phyloP scores from a whole-genome alignment of 73 alveolate genomes.

The Paramecium tetraurelia region DNA sequence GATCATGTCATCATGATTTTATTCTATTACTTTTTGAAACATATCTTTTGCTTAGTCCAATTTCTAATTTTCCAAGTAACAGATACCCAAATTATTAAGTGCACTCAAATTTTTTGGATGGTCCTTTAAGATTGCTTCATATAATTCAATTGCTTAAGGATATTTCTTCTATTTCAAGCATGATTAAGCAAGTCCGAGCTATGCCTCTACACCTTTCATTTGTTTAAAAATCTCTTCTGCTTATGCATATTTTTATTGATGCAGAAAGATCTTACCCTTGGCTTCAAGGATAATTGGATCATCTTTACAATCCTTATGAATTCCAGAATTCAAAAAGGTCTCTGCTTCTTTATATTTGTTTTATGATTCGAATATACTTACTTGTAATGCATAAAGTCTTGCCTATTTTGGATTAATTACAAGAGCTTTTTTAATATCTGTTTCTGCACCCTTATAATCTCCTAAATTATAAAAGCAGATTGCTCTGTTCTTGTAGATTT shows the following conservation, averaged over 20 bases:
- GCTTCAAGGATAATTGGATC: background rate
- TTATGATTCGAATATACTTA: background rate
- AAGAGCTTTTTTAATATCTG: background rate
- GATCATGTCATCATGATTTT: background rate
- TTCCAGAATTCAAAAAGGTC: background rate
- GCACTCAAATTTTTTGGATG: background rate
- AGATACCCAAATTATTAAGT: background rate
- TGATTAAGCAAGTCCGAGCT: background rate
- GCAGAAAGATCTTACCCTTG: background rate
- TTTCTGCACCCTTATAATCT: background rate
- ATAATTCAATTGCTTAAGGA: background rate
- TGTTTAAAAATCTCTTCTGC: background rate
- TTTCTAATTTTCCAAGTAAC: background rate
- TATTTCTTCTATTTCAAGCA: background rate
- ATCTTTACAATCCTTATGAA: background rate
- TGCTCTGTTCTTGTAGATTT: background rate
- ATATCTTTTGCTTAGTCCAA: background rate
- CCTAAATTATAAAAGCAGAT: background rate
- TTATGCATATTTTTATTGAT: background rate
- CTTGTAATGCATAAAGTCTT: background rate
- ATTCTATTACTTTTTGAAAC: background rate
- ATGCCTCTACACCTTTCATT: background rate
- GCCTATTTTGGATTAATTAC: background rate
- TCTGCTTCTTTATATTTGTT: background rate
- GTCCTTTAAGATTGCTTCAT: background rate